Percentiles rank a stretch among this genome's conserved stretches.
Evolutionary conservation across 805 yeast genomes (phyloP).

Genomic region (Pichia scutulata): DNA sequence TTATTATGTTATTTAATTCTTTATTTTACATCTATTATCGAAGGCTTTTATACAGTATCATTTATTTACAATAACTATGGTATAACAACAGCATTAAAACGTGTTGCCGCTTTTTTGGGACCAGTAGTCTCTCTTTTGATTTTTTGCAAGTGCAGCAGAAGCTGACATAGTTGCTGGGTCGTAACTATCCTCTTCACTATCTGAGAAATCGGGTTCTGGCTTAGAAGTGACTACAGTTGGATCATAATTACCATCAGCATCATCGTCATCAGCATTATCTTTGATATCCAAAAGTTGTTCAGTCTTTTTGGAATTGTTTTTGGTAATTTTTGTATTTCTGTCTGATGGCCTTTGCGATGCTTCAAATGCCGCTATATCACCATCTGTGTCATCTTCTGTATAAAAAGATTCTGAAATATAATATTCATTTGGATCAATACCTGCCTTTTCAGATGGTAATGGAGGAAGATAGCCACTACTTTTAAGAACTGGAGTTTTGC

Average conservation of each 20-base stretch:
- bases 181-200: constrained; percentile 2
- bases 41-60: background rate
- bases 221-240: constrained; percentile 63
- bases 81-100: background rate
- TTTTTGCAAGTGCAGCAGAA: constrained; percentile 59
- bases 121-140: constrained; percentile 54
- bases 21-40: background rate
- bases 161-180: constrained; percentile 37
- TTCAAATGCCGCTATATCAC: constrained; percentile 16
- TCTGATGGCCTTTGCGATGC: constrained; percentile 5
- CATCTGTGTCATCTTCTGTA: constrained; percentile 20
- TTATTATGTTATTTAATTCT: background rate
- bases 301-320: constrained; percentile 9
- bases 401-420: constrained; percentile 32
- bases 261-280: constrained; percentile 12
- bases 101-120: constrained; percentile 57
- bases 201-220: constrained; percentile 62
- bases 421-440: constrained; percentile 33
- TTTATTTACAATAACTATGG: too few species aligned
- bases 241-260: constrained; percentile 5
- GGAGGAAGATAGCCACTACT: constrained; percentile 20
- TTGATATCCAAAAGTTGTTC: constrained; percentile 22
- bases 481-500: background rate
- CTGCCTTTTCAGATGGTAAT: constrained; percentile 31
- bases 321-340: background rate